These are phyloP conservation scores for Metroxylon sagu DNA, from an alignment of 176 grass and related monocot species.

Conservation along the genomic window DNA sequence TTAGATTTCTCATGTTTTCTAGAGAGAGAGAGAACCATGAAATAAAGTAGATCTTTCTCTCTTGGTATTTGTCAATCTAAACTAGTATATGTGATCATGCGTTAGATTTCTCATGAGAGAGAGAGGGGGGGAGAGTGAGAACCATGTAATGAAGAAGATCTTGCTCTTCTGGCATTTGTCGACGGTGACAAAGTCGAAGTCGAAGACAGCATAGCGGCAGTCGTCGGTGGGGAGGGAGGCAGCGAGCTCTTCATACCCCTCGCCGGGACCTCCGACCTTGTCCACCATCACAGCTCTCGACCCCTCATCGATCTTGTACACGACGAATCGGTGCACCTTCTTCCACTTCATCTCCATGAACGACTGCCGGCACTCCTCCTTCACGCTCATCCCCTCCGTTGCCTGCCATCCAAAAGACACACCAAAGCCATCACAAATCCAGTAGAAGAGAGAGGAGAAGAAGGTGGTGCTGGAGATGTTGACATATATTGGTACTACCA, in stretches of 20 bases:
- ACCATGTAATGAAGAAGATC: slow-evolving; percentile 99
- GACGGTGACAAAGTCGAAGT: slow-evolving; percentile 88
- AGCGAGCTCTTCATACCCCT: slow-evolving; percentile 78
- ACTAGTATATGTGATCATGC: too few species aligned
- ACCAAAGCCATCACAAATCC: not conserved
- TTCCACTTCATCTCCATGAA: slow-evolving; percentile 99
- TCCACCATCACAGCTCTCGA: slow-evolving; percentile 83
- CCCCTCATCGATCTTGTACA: slow-evolving; percentile 95
- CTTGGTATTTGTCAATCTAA: too few species aligned
- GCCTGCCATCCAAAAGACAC: slow-evolving; percentile 23
- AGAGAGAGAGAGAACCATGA: too few species aligned
- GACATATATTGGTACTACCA: slow-evolving; percentile 27
- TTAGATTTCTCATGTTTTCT: too few species aligned
- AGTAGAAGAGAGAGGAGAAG: not conserved
- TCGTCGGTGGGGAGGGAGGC: slow-evolving; percentile 73
- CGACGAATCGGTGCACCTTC: slow-evolving; percentile 74
- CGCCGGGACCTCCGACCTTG: slow-evolving; percentile 64
- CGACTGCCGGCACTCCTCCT: slow-evolving; percentile 82
- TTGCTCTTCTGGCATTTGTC: slow-evolving; percentile 99
- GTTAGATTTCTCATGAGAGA: not conserved
- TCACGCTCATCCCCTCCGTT: slow-evolving; percentile 84
- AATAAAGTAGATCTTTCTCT: too few species aligned
- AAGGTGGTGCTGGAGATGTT: too few species aligned
- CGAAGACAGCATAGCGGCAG: slow-evolving; percentile 98
- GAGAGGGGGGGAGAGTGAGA: not conserved